phyloP scores from a whole-genome alignment of 345 rosid species.

The Eucalyptus melliodora region DNA sequence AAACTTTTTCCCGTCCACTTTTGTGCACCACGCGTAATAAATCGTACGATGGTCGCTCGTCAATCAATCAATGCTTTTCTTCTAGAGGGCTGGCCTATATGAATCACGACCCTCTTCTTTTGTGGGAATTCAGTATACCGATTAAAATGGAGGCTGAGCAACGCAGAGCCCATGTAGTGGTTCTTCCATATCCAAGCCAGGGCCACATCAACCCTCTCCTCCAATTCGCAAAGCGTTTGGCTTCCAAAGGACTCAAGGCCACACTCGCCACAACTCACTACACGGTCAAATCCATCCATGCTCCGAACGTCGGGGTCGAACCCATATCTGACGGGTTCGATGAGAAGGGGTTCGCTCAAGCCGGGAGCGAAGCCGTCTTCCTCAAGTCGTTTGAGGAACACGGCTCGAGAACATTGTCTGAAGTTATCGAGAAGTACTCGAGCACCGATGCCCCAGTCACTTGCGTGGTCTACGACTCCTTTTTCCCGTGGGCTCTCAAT shows the following conservation, averaged over 20 bases:
- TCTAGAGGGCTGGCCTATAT: neutral
- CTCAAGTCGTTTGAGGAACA: constrained; percentile 21
- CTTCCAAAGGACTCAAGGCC: constrained; percentile 46
- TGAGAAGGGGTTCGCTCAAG: constrained; percentile 21
- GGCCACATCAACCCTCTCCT: constrained; percentile 74
- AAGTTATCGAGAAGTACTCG: constrained; percentile 17
- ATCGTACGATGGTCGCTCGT: too few relatives aligned
- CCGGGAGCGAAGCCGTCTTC: constrained; percentile 16
- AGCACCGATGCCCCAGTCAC: constrained; percentile 15
- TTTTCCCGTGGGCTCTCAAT: constrained; percentile 68
- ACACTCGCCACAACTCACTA: constrained; percentile 56
- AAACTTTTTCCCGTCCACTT: too few relatives aligned
- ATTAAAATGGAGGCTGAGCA: constrained; percentile 9
- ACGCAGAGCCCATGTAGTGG: constrained; percentile 22
- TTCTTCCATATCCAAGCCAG: constrained; percentile 61
- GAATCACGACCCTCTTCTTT: neutral
- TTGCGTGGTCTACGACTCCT: constrained; percentile 64
- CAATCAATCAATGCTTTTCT: neutral
- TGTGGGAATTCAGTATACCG: neutral
- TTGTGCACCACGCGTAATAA: too few relatives aligned
- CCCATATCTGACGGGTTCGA: constrained; percentile 71
- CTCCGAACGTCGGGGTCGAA: constrained; percentile 24
- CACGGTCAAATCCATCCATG: constrained; percentile 29
- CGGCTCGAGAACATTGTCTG: constrained; percentile 41
- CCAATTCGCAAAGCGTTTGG: constrained; percentile 54